Percentiles rank a stretch among this genome's conserved stretches.
Evolutionary conservation across 2,329 filamentous ascomycete species (phyloP).

Genomic region (Colletotrichum euphorbiae): DNA sequence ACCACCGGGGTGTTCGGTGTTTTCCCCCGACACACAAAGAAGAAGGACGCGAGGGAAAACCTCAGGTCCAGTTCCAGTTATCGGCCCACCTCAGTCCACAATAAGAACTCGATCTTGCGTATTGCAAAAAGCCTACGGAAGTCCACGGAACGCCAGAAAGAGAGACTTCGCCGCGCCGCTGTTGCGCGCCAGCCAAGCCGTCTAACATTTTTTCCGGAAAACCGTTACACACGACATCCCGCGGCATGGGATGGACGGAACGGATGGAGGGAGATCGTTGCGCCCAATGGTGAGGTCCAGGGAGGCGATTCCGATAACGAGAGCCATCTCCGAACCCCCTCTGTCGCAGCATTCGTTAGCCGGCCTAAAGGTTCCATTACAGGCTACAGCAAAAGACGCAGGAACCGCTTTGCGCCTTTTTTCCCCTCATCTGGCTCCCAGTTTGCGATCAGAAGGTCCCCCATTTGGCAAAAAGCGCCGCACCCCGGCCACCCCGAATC

Average conservation of each 20-base stretch:
- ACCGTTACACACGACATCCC: constrained; percentile 4
- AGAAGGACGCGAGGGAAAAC: constrained; percentile 19
- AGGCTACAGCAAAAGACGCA: constrained; percentile 22
- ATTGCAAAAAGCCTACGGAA: constrained; percentile 16
- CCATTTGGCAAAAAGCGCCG: constrained; percentile 20
- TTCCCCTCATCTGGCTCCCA: constrained; percentile 34
- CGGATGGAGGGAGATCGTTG: constrained; percentile 22
- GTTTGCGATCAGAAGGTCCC: constrained; percentile 9
- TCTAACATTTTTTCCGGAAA: constrained; percentile 20
- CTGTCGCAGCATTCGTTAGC: constrained; percentile 2
- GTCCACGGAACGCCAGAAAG: constrained; percentile 13
- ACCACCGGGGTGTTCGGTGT: constrained; percentile 30
- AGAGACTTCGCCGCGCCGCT: constrained; percentile 19
- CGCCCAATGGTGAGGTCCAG: constrained; percentile 4
- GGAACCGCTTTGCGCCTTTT: constrained; percentile 25
- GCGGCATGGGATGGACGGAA: constrained; percentile 21
- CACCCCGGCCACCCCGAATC: constrained; percentile 34
- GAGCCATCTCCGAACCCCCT: constrained; percentile 29
- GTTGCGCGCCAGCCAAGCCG: constrained; percentile 22
- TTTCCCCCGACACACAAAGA: constrained; percentile 33
- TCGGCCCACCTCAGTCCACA: constrained; percentile 34
- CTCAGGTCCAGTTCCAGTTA: constrained; percentile 24
- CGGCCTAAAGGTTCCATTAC: constrained; percentile 18
- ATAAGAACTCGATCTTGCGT: constrained; percentile 25
- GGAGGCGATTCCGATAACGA: constrained; percentile 25